These are phyloP conservation scores for Tricholomella constricta DNA, from an alignment of 768 basidiomycete genomes.

Conservation along the genomic window DNA sequence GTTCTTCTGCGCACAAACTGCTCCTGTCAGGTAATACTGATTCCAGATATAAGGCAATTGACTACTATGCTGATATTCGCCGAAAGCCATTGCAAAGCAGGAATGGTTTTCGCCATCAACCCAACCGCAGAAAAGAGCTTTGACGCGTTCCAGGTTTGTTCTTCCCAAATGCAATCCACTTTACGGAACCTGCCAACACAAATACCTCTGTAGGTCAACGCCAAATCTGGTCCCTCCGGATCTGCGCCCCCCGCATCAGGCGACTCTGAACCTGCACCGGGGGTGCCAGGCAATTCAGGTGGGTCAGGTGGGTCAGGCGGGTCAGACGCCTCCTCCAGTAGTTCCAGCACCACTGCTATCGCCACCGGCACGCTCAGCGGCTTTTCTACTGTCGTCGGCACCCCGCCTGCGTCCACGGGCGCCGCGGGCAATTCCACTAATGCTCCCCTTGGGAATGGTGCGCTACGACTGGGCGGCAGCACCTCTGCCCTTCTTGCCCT, in stretches of 20 bases:
- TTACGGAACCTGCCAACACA: neutral
- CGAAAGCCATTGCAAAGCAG: slow-evolving; percentile 47
- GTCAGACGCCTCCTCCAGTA: no score
- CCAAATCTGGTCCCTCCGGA: slow-evolving; percentile 18
- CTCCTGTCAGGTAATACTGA: slow-evolving; percentile 23
- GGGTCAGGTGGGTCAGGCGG: no score
- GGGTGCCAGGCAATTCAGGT: no score
- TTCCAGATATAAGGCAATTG: neutral
- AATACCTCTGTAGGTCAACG: slow-evolving; percentile 6
- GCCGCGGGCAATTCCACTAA: neutral
- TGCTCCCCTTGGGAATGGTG: slow-evolving; percentile 1
- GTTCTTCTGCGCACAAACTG: slow-evolving; percentile 62
- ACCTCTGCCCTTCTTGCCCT: slow-evolving; percentile 34
- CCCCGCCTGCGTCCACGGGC: neutral
- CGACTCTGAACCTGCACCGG: no score
- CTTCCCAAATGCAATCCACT: neutral
- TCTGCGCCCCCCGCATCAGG: neutral
- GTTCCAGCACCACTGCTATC: neutral
- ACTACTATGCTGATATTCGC: neutral
- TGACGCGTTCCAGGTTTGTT: slow-evolving; percentile 45
- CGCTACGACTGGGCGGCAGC: slow-evolving; percentile 30
- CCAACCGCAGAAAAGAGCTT: slow-evolving; percentile 49
- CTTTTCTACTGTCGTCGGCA: neutral
- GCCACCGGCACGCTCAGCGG: neutral
- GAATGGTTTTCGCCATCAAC: slow-evolving; percentile 68